Evolutionary conservation across 805 yeast genomes (phyloP).

Genomic region (Metschnikowia similis): DNA sequence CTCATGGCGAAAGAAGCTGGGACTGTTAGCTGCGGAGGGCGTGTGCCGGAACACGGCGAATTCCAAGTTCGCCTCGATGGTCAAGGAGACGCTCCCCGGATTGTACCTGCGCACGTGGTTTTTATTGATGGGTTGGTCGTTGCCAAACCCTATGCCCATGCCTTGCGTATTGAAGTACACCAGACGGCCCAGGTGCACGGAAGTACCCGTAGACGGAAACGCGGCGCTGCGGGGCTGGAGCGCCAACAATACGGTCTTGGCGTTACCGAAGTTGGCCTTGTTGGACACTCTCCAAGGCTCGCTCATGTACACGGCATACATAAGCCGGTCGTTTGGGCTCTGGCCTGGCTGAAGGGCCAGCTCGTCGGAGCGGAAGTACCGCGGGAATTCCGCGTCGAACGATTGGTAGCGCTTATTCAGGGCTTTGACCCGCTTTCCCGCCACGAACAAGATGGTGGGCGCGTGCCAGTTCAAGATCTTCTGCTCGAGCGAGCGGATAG

Average conservation of each 20-base stretch:
- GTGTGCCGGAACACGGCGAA: conserved; percentile 74
- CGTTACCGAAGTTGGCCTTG: conserved; percentile 68
- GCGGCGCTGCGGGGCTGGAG: conserved; percentile 62
- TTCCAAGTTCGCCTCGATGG: conserved; percentile 74
- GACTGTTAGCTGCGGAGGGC: conserved; percentile 29
- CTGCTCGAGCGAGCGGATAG: conserved; percentile 81
- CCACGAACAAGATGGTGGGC: conserved; percentile 67
- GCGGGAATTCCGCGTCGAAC: conserved; percentile 48
- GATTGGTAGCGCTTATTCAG: conserved; percentile 45
- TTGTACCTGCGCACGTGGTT: conserved; percentile 41
- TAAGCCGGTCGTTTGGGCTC: conserved; percentile 39
- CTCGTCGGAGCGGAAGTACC: conserved; percentile 28
- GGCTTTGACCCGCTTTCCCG: conserved; percentile 54
- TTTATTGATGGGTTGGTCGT: conserved; percentile 55
- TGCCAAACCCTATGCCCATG: conserved; percentile 83
- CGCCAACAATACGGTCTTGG: conserved; percentile 54
- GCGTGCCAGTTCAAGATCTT: conserved; percentile 88
- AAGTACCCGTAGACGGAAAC: conserved; percentile 30
- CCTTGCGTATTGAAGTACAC: conserved; percentile 70
- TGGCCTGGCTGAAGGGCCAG: conserved; percentile 29
- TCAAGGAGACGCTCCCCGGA: conserved; percentile 77
- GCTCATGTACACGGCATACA: conserved; percentile 61
- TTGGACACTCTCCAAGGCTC: conserved; percentile 78
- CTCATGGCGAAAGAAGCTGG: conserved; percentile 21
- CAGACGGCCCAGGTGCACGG: conserved; percentile 30